phyloP scores from a whole-genome alignment of 2,329 filamentous ascomycete genomes.

The Sporothrix pseudoabietina region DNA sequence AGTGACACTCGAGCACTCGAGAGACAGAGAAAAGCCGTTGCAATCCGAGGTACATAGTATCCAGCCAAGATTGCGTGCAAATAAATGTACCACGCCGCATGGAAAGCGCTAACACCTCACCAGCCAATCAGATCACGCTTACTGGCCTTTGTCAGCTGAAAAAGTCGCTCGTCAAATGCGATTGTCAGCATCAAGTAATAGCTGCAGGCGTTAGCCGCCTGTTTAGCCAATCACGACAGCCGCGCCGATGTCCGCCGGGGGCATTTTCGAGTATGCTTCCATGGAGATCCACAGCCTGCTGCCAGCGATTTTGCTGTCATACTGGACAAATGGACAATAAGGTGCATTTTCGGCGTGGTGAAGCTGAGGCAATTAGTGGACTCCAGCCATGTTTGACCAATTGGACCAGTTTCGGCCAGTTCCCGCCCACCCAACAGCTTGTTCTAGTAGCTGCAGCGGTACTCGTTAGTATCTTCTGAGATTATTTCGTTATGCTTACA shows the following conservation, averaged over 20 bases:
- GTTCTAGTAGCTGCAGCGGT: background rate
- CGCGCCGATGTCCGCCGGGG: background rate
- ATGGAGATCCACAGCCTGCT: background rate
- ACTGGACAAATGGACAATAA: slow-evolving; percentile 21
- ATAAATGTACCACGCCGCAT: background rate
- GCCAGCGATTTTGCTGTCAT: slow-evolving; percentile 20
- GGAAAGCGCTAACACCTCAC: background rate
- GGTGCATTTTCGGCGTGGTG: background rate
- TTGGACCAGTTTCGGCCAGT: background rate
- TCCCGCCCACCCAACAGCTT: background rate
- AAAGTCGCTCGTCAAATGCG: background rate
- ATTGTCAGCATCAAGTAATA: slow-evolving; percentile 32
- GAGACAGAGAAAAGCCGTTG: background rate
- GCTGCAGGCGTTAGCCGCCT: background rate
- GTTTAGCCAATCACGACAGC: background rate
- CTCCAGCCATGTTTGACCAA: background rate
- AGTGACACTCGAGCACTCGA: background rate
- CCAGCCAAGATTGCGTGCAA: background rate
- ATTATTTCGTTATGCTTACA: slow-evolving; percentile 20
- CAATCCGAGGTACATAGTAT: background rate
- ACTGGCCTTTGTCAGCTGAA: slow-evolving; percentile 11
- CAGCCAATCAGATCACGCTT: slow-evolving; percentile 10
- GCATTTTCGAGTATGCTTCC: background rate
- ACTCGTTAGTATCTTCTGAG: background rate
- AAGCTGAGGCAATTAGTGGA: background rate